These are phyloP conservation scores for Periconia macrospinosa DNA, from an alignment of 2,329 filamentous ascomycete genomes.

Conservation along the genomic window DNA sequence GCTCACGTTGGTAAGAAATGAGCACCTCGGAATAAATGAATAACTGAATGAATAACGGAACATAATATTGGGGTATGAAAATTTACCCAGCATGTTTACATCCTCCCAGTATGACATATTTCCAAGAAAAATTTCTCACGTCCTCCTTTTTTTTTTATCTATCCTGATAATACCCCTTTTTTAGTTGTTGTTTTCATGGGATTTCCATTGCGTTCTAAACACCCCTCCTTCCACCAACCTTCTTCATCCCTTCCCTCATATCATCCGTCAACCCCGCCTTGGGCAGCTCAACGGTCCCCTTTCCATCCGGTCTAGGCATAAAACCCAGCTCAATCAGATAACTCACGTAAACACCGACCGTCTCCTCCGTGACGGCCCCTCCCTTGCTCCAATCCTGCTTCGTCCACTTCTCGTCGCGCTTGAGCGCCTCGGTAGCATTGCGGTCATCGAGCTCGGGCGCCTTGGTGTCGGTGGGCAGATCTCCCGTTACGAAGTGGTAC, in stretches of 20 bases:
- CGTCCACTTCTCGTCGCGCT: slow-evolving; percentile 63
- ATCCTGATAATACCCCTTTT: background rate
- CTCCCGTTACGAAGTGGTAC: slow-evolving; percentile 71
- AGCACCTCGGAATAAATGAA: no score
- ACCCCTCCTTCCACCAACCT: slow-evolving; percentile 35
- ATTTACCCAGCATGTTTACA: no score
- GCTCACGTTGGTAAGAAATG: no score
- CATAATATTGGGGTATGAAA: no score
- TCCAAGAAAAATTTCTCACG: background rate
- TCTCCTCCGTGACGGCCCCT: slow-evolving; percentile 60
- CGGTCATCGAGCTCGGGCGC: slow-evolving; percentile 74
- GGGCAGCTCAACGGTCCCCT: slow-evolving; percentile 30
- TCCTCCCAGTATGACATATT: background rate
- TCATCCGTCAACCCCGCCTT: slow-evolving; percentile 29
- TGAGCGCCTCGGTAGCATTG: slow-evolving; percentile 68
- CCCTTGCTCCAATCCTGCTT: slow-evolving; percentile 60
- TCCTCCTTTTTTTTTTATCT: background rate
- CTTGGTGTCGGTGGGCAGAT: slow-evolving; percentile 69
- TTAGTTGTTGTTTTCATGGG: background rate
- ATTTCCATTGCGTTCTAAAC: slow-evolving; percentile 11
- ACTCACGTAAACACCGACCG: slow-evolving; percentile 64
- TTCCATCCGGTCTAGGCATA: slow-evolving; percentile 48
- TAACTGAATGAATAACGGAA: no score
- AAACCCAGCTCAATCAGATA: slow-evolving; percentile 67
- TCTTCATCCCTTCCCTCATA: slow-evolving; percentile 38